Percentiles rank a stretch among this genome's conserved stretches.
These are phyloP conservation scores for Singerocomus inundabilis DNA, from an alignment of 1,284 basidiomycete genomes.

Conservation along the genomic window DNA sequence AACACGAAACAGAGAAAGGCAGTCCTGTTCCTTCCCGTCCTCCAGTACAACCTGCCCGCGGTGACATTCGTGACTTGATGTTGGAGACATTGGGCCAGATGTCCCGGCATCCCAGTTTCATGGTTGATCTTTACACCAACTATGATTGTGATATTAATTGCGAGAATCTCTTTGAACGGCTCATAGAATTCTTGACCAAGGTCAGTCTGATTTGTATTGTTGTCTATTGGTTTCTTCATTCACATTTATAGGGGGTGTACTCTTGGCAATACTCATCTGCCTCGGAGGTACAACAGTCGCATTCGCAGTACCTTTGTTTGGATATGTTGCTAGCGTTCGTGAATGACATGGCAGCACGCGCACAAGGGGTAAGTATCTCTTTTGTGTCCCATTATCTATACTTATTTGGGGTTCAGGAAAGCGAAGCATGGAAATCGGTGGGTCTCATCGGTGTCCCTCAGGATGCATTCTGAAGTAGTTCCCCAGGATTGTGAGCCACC, in stretches of 20 bases:
- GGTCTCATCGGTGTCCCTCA: conserved; percentile 19
- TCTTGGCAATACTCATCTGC: conserved; percentile 59
- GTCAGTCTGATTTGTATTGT: conserved; percentile 37
- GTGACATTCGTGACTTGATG: conserved; percentile 87
- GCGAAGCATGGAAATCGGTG: conserved; percentile 64
- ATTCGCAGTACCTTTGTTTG: conserved; percentile 85
- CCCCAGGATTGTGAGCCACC: conserved; percentile 52
- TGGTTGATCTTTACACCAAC: conserved; percentile 95
- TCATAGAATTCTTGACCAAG: conserved; percentile 89
- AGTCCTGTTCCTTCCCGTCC: conserved; percentile 54
- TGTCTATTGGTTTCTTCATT: conserved; percentile 4
- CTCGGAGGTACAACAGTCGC: conserved; percentile 68
- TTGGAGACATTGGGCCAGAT: conserved; percentile 87
- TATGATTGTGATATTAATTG: conserved; percentile 98
- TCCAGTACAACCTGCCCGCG: conserved; percentile 73
- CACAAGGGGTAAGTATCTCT: conserved; percentile 57
- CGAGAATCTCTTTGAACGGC: conserved; percentile 91
- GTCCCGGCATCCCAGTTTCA: conserved; percentile 80
- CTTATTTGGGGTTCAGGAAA: conserved; percentile 32
- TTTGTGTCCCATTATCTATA: conserved; percentile 7
- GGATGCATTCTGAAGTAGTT: conserved; percentile 3
- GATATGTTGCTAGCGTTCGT: conserved; percentile 89
- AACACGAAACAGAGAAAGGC: conserved; percentile 50
- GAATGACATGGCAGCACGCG: conserved; percentile 83
- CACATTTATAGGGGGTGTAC: conserved; percentile 66